phyloP scores from a whole-genome alignment of 202 grass and related monocot genomes.

The Elaeis oleifera region DNA sequence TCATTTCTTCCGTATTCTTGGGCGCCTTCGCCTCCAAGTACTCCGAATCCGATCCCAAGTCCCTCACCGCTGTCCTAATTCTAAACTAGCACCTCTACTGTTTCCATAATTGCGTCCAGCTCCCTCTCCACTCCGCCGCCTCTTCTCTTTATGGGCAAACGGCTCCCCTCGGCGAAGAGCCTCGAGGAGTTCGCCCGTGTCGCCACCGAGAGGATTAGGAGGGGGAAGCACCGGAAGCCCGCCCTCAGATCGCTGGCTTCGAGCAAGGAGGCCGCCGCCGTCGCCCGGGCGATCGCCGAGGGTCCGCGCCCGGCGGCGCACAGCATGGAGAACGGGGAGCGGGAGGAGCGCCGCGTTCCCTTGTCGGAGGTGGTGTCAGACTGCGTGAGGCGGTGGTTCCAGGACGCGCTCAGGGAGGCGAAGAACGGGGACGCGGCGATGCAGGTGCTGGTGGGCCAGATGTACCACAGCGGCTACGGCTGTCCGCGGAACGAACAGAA shows the following conservation, averaged over 20 bases:
- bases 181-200: slow-evolving; percentile 15
- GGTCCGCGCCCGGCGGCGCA: slow-evolving; percentile 6
- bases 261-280: slow-evolving; percentile 27
- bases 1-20: too few species aligned
- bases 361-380: slow-evolving; percentile 77
- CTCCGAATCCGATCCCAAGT: too few species aligned
- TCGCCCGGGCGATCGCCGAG: slow-evolving; percentile 23
- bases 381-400: slow-evolving; percentile 87
- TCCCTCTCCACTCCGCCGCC: neutral
- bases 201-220: slow-evolving; percentile 3
- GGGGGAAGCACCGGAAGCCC: slow-evolving; percentile 13
- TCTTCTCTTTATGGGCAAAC: slow-evolving; percentile 28
- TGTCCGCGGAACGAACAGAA: slow-evolving; percentile 62
- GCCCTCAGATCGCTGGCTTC: neutral
- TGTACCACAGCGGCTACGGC: slow-evolving; percentile 83
- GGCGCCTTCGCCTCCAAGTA: too few species aligned
- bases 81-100: neutral
- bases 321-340: slow-evolving; percentile 34
- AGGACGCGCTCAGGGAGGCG: slow-evolving; percentile 91
- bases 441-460: slow-evolving; percentile 97
- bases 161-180: slow-evolving; percentile 15
- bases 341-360: slow-evolving; percentile 40
- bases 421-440: slow-evolving; percentile 69
- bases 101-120: slow-evolving; percentile 2
- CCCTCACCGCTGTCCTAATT: too few species aligned